phyloP scores from a whole-genome alignment of 2,329 filamentous ascomycete genomes.

The Emmonsia crescens region DNA sequence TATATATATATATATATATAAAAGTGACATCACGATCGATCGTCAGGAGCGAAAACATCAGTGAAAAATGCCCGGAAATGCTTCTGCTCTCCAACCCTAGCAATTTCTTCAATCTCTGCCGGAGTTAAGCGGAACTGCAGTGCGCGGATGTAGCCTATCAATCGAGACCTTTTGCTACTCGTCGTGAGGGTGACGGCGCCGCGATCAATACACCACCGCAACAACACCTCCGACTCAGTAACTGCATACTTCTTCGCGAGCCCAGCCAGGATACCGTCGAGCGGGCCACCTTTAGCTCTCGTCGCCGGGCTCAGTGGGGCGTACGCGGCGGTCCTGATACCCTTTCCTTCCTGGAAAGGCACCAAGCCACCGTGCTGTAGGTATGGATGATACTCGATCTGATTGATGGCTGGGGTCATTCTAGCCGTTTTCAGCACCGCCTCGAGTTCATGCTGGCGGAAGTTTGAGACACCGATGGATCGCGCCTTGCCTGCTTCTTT shows the following conservation, averaged over 20 bases:
- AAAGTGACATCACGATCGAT: conserved; percentile 21
- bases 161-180: conserved; percentile 47
- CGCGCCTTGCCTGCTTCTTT: conserved; percentile 47
- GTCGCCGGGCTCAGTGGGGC: conserved; percentile 39
- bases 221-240: conserved; percentile 43
- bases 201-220: conserved; percentile 53
- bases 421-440: conserved; percentile 38
- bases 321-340: conserved; percentile 34
- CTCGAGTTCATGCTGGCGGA: conserved; percentile 44
- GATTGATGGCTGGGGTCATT: conserved; percentile 32
- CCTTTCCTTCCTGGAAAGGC: conserved; percentile 29
- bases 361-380: conserved; percentile 36
- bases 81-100: conserved; percentile 38
- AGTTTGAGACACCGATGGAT: conserved; percentile 55
- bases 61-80: conserved; percentile 44
- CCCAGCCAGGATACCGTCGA: conserved; percentile 41
- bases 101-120: conserved; percentile 45
- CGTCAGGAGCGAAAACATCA: conserved; percentile 37
- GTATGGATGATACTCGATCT: conserved; percentile 38
- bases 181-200: conserved; percentile 50
- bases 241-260: conserved; percentile 54
- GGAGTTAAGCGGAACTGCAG: conserved; percentile 50
- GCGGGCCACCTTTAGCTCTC: conserved; percentile 45
- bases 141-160: conserved; percentile 47
- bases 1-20: no score